A percentile compares a stretch with the other conserved stretches of the same genome.
phyloP scores from a whole-genome alignment of 352 stramenopile genomes.

The Pythium scleroteichum region DNA sequence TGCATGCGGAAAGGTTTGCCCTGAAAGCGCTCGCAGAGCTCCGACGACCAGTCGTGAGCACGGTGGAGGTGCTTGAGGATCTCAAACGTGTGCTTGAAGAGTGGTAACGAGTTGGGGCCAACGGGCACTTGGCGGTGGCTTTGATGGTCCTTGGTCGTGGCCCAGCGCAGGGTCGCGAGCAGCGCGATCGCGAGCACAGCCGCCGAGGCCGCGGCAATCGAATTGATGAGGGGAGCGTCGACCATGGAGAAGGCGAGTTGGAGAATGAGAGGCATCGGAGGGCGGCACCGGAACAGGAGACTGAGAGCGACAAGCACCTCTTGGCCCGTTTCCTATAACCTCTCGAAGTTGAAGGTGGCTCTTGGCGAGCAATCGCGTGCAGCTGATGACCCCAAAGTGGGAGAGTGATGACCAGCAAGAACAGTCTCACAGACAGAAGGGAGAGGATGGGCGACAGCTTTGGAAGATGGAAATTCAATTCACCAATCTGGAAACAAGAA shows the following conservation, averaged over 20 bases:
- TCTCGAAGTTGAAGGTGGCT: too few species aligned
- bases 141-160: not conserved
- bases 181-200: conserved; percentile 11
- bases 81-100: conserved; percentile 21
- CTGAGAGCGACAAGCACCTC: too few species aligned
- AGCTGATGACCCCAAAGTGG: too few species aligned
- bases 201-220: not conserved
- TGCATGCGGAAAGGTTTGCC: conserved; percentile 23
- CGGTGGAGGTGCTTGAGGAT: conserved; percentile 5
- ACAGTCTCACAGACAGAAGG: too few species aligned
- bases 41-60: conserved; percentile 22
- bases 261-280: not conserved
- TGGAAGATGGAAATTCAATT: too few species aligned
- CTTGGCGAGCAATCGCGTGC: conserved; percentile 1
- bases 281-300: too few species aligned
- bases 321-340: too few species aligned
- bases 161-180: conserved; percentile 7
- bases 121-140: conserved; percentile 1
- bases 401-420: too few species aligned
- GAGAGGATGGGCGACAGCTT: too few species aligned
- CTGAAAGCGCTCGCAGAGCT: conserved; percentile 6
- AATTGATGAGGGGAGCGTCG: conserved; percentile 8
- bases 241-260: conserved; percentile 9
- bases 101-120: conserved; percentile 7
- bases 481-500: too few species aligned